Conservation (phyloP, 768 basidiomycete species). For the Holtermannia corniformis region DNA sequence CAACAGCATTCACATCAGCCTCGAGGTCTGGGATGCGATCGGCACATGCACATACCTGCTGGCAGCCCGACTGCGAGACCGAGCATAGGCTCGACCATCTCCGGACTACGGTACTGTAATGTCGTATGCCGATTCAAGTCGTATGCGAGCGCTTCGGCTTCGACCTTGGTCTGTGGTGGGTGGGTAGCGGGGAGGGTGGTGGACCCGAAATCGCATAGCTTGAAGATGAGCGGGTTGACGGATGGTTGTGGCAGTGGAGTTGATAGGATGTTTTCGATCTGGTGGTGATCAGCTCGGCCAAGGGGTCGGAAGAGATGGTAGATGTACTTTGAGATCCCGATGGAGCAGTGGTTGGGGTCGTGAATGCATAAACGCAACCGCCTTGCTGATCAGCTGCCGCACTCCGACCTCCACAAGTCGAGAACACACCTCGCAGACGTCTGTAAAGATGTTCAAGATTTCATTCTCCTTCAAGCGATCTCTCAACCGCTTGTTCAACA, state of each 20-base stretch:
- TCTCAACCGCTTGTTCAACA: slow-evolving; percentile 94
- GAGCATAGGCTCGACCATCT: slow-evolving; percentile 71
- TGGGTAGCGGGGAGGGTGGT: slow-evolving; percentile 62
- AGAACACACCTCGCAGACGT: slow-evolving; percentile 65
- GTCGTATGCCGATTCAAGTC: slow-evolving; percentile 94
- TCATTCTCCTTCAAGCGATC: slow-evolving; percentile 92
- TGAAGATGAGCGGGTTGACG: slow-evolving; percentile 63
- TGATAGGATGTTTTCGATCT: slow-evolving; percentile 88
- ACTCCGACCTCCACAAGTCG: too few species aligned
- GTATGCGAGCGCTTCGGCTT: slow-evolving; percentile 75
- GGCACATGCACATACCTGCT: slow-evolving; percentile 23
- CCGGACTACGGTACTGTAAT: slow-evolving; percentile 94
- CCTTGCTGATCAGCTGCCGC: slow-evolving; percentile 39
- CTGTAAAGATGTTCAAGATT: slow-evolving; percentile 94
- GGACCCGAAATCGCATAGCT: slow-evolving; percentile 96
- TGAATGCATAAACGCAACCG: slow-evolving; percentile 92
- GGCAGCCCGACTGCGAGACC: slow-evolving; percentile 39
- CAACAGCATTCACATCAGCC: too few species aligned
- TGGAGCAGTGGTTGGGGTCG: slow-evolving; percentile 82
- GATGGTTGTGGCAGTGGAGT: slow-evolving; percentile 49
- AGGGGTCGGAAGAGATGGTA: not conserved
- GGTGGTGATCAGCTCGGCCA: not conserved
- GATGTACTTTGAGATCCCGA: slow-evolving; percentile 71
- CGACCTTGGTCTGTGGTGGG: slow-evolving; percentile 67
- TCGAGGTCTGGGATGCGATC: not conserved